Percentiles rank a stretch among this genome's conserved stretches.
These are phyloP conservation scores for Leucogyrophana mollusca DNA, from an alignment of 768 basidiomycete species.

Conservation along the genomic window DNA sequence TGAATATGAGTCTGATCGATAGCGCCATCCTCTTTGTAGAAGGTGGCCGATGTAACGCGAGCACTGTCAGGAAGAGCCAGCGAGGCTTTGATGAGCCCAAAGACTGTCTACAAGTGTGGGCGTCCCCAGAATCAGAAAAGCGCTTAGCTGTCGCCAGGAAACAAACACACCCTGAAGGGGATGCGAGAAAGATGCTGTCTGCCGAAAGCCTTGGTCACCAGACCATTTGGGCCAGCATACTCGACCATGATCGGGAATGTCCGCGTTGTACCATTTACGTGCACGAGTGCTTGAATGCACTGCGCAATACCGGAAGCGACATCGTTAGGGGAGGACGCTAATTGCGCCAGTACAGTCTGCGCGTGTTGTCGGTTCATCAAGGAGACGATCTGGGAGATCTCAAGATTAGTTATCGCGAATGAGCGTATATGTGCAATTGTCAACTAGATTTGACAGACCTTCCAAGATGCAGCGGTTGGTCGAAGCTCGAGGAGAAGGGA, in stretches of 20 bases:
- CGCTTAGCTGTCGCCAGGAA: too few species aligned
- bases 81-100: conserved; percentile 21
- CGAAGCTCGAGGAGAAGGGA: too few species aligned
- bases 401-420: too few species aligned
- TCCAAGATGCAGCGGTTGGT: too few species aligned
- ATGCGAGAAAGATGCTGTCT: conserved; percentile 29
- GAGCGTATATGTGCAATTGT: too few species aligned
- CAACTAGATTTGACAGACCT: too few species aligned
- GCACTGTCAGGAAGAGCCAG: conserved; percentile 18
- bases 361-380: too few species aligned
- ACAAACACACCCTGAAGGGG: conserved; percentile 27
- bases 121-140: too few species aligned
- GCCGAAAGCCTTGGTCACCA: conserved; percentile 25
- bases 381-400: too few species aligned
- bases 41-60: conserved; percentile 20
- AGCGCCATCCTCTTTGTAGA: conserved; percentile 29
- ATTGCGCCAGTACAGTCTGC: conserved; percentile 27
- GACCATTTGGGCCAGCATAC: conserved; percentile 15
- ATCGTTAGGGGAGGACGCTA: conserved; percentile 30
- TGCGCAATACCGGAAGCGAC: conserved; percentile 30
- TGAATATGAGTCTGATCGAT: conserved; percentile 20
- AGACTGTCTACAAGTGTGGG: conserved; percentile 28
- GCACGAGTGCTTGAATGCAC: conserved; percentile 31
- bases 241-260: conserved; percentile 25
- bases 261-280: conserved; percentile 23